These are phyloP conservation scores for Cutaneotrichosporon cutaneum DNA, from an alignment of 1,284 basidiomycete genomes.

Conservation along the genomic window DNA sequence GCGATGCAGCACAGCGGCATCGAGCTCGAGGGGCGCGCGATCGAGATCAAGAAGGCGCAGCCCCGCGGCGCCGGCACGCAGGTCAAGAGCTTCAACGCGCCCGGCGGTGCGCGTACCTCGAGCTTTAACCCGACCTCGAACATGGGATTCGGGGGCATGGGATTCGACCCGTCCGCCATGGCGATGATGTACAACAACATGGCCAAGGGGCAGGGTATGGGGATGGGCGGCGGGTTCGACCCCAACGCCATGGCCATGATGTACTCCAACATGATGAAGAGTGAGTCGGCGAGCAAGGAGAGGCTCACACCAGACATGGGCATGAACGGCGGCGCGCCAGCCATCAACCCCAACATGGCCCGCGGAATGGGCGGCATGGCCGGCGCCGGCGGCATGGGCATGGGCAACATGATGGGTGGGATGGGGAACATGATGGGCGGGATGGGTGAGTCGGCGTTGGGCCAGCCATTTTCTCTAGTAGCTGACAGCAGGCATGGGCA, in stretches of 20 bases:
- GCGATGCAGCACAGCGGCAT: constrained; percentile 81
- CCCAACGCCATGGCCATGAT: constrained; percentile 58
- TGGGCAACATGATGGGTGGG: constrained; percentile 41
- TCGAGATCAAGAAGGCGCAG: constrained; percentile 92
- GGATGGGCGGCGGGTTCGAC: constrained; percentile 48
- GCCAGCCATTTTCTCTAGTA: too few relatives aligned
- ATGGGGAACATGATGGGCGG: constrained; percentile 57
- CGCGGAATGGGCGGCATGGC: constrained; percentile 20
- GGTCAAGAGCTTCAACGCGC: constrained; percentile 45
- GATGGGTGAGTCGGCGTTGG: constrained; percentile 43
- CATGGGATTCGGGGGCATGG: constrained; percentile 35
- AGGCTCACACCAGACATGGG: constrained; percentile 32
- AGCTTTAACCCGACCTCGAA: constrained; percentile 25
- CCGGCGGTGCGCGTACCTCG: constrained; percentile 28
- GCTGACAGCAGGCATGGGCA: constrained; percentile 23
- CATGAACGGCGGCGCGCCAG: constrained; percentile 42
- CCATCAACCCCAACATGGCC: constrained; percentile 52
- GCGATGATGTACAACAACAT: constrained; percentile 59
- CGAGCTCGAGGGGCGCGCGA: constrained; percentile 92
- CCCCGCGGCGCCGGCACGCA: constrained; percentile 60
- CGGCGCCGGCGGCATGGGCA: constrained; percentile 18
- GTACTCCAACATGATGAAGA: constrained; percentile 58
- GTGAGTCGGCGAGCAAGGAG: constrained; percentile 8
- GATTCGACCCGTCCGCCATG: constrained; percentile 58
- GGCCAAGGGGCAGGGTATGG: constrained; percentile 47